Percentiles rank a stretch among this genome's conserved stretches.
Conservation (phyloP, 179 eudicot genomes). For the Dionaea muscipula region DNA sequence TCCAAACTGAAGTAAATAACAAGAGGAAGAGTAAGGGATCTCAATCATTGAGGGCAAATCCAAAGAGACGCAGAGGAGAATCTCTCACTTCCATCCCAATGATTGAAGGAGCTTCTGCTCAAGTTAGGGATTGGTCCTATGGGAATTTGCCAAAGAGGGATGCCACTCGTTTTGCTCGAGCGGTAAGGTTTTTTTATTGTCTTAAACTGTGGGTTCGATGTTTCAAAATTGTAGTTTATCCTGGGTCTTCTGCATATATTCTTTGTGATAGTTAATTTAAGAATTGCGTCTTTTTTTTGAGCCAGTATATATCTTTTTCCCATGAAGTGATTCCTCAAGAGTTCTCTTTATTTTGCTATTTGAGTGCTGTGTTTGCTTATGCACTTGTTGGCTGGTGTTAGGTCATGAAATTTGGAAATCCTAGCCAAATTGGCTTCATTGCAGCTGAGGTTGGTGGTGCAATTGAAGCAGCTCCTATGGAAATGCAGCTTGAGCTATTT, state of each 20-base stretch:
- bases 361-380: neutral
- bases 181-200: slow-evolving; percentile 36
- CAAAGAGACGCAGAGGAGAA: slow-evolving; percentile 78
- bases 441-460: slow-evolving; percentile 89
- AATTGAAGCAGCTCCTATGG: slow-evolving; percentile 77
- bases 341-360: neutral
- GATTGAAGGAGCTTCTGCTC: slow-evolving; percentile 90
- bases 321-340: neutral
- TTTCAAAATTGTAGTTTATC: no score
- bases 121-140: slow-evolving; percentile 92
- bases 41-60: slow-evolving; percentile 35
- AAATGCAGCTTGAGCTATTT: slow-evolving; percentile 87
- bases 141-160: slow-evolving; percentile 94
- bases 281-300: neutral
- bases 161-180: slow-evolving; percentile 83
- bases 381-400: slow-evolving; percentile 12
- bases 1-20: slow-evolving; percentile 44
- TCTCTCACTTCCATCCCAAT: slow-evolving; percentile 45
- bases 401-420: slow-evolving; percentile 95
- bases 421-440: slow-evolving; percentile 67
- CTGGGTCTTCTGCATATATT: neutral
- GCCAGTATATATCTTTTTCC: neutral
- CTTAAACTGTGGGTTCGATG: neutral
- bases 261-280: neutral
- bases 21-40: slow-evolving; percentile 80